Percentiles rank a stretch among this genome's conserved stretches.
Evolutionary conservation across 768 basidiomycete species (phyloP).

Genomic region (Trametes cingulata): DNA sequence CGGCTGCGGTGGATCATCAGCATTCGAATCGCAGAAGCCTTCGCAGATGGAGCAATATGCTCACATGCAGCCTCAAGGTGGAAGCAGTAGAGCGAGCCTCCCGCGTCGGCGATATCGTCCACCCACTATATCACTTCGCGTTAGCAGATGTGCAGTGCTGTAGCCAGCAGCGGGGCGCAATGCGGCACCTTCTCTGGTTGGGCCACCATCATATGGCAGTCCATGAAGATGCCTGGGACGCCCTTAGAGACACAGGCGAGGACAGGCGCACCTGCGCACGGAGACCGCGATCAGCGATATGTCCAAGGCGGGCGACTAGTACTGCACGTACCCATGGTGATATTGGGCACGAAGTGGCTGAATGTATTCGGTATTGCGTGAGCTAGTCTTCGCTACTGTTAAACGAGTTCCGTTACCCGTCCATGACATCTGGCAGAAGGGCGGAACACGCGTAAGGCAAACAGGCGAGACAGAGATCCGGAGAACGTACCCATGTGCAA

Average conservation of each 20-base stretch:
- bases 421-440: conserved; percentile 82
- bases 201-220: conserved; percentile 99
- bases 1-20: conserved; percentile 42
- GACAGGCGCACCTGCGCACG: conserved; percentile 74
- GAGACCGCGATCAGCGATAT: conserved; percentile 1
- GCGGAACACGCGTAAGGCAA: not conserved
- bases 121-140: conserved; percentile 71
- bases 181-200: conserved; percentile 78
- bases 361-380: conserved; percentile 1
- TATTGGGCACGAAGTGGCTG: conserved; percentile 98
- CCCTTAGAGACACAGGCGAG: conserved; percentile 82
- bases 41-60: conserved; percentile 27
- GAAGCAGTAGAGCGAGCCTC: conserved; percentile 94
- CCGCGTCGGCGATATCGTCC: conserved; percentile 91
- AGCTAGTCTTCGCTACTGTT: not conserved
- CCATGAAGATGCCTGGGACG: conserved; percentile 97
- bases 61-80: conserved; percentile 91
- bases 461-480: not conserved
- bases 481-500: conserved; percentile 86
- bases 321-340: conserved; percentile 81
- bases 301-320: not conserved
- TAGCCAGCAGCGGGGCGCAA: not conserved
- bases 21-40: not conserved
- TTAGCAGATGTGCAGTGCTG: not conserved
- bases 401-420: conserved; percentile 60